phyloP scores from a whole-genome alignment of 495 filamentous ascomycete species.

The Annulohypoxylon nitens region DNA sequence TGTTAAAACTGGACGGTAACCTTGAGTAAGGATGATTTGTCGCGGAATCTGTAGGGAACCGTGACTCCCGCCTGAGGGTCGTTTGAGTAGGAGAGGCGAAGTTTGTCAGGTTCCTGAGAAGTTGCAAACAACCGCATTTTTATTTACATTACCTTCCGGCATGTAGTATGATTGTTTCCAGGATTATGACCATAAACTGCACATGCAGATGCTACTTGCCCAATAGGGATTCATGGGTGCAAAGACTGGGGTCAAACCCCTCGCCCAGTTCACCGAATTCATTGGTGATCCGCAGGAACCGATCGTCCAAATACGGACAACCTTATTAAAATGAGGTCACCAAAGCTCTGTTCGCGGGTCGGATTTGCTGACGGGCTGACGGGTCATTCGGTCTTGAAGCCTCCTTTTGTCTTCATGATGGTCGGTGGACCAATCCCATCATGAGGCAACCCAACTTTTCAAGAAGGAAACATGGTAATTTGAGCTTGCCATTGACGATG shows the following conservation, averaged over 20 bases:
- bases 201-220: constrained; percentile 41
- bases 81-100: constrained; percentile 19
- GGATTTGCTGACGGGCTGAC: constrained; percentile 23
- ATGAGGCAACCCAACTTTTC: constrained; percentile 9
- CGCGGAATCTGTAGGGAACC: constrained; percentile 12
- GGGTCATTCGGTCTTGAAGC: neutral
- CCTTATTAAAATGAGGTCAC: constrained; percentile 13
- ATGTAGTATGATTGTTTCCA: constrained; percentile 26
- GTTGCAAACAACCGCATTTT: constrained; percentile 34
- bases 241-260: constrained; percentile 21
- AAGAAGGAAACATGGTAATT: constrained; percentile 5
- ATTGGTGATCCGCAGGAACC: constrained; percentile 39
- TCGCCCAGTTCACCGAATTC: constrained; percentile 32
- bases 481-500: neutral
- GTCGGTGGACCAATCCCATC: constrained; percentile 15
- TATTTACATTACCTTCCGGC: constrained; percentile 26
- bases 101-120: constrained; percentile 24
- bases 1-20: constrained; percentile 1
- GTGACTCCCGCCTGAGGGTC: constrained; percentile 30
- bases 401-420: neutral
- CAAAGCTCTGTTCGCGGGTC: neutral
- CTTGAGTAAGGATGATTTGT: constrained; percentile 9
- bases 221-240: constrained; percentile 40
- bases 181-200: constrained; percentile 23
- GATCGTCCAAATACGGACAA: constrained; percentile 6